These are phyloP conservation scores for Zymoseptoria ardabiliae DNA, from an alignment of 2,329 filamentous ascomycete genomes.

Conservation along the genomic window DNA sequence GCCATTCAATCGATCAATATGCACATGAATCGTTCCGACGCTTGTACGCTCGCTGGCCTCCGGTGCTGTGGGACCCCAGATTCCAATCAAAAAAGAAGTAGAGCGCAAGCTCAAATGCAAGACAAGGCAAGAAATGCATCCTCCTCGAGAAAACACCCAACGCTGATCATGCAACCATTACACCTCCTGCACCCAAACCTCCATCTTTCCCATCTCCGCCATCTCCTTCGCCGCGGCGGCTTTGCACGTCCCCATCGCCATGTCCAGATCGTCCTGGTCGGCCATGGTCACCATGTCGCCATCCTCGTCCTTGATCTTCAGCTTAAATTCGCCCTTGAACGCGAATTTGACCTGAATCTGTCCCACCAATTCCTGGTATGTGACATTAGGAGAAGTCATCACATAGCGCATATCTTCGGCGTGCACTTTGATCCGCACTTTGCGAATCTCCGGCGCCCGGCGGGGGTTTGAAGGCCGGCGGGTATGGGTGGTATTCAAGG, in stretches of 20 bases:
- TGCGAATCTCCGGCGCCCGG: conserved; percentile 54
- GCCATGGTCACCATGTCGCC: conserved; percentile 96
- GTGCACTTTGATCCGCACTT: conserved; percentile 89
- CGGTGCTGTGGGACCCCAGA: not conserved
- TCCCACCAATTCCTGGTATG: conserved; percentile 70
- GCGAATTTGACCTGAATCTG: conserved; percentile 83
- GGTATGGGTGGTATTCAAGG: conserved; percentile 8
- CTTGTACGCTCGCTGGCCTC: not conserved
- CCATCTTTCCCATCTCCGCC: conserved; percentile 84
- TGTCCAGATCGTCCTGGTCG: conserved; percentile 91
- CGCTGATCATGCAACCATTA: not conserved
- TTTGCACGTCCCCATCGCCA: conserved; percentile 65
- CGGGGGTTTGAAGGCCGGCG: conserved; percentile 47
- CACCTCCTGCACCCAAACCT: conserved; percentile 51
- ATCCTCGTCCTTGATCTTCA: conserved; percentile 81
- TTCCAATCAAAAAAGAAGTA: not conserved
- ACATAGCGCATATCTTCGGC: conserved; percentile 86
- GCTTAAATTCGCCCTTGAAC: conserved; percentile 65
- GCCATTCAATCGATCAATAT: not conserved
- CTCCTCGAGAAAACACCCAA: not conserved
- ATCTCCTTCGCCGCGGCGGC: conserved; percentile 59
- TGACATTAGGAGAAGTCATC: conserved; percentile 66
- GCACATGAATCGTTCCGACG: not conserved
- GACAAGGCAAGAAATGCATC: not conserved
- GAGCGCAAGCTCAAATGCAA: not conserved